A percentile compares a stretch with the other conserved stretches of the same genome.
These are phyloP conservation scores for Hermanozyma aechmeae DNA, from an alignment of 805 yeast species.

Conservation along the genomic window DNA sequence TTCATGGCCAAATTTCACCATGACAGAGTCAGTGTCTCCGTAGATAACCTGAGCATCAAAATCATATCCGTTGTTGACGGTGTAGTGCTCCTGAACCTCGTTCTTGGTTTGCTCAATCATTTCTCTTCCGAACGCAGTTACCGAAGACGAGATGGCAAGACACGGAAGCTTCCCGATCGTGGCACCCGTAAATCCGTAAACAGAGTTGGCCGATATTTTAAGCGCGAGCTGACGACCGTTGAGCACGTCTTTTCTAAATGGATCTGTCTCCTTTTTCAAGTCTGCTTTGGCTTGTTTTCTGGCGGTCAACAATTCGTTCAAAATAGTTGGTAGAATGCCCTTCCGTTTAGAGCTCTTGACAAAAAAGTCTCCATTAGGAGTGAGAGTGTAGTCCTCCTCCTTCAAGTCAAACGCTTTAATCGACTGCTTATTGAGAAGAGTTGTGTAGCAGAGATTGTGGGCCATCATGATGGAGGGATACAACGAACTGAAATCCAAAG, in stretches of 20 bases:
- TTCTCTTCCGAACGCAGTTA: slow-evolving; percentile 90
- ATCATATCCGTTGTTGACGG: slow-evolving; percentile 73
- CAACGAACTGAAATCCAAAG: slow-evolving; percentile 93
- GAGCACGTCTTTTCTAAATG: slow-evolving; percentile 84
- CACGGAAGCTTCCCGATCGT: slow-evolving; percentile 96
- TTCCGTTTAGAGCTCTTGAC: slow-evolving; percentile 60
- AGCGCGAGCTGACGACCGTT: slow-evolving; percentile 97
- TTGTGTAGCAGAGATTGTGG: slow-evolving; percentile 92
- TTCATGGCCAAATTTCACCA: slow-evolving; percentile 89
- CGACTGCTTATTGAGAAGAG: slow-evolving; percentile 62
- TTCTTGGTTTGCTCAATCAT: slow-evolving; percentile 92
- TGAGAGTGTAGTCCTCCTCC: slow-evolving; percentile 69
- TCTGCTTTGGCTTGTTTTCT: slow-evolving; percentile 91
- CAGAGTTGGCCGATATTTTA: slow-evolving; percentile 96
- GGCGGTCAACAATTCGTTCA: slow-evolving; percentile 80
- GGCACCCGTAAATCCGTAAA: slow-evolving; percentile 98
- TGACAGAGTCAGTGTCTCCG: slow-evolving; percentile 99
- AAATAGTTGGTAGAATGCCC: slow-evolving; percentile 87
- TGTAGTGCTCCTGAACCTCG: slow-evolving; percentile 74
- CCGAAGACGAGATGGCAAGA: slow-evolving; percentile 90
- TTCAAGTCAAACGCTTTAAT: slow-evolving; percentile 55
- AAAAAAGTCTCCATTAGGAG: slow-evolving; percentile 91
- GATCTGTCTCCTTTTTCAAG: slow-evolving; percentile 86
- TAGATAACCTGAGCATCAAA: slow-evolving; percentile 86
- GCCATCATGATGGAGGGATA: slow-evolving; percentile 99